Evolutionary conservation across 1,139 yeast species (phyloP).

Genomic region (Yamadazyma taylorii): DNA sequence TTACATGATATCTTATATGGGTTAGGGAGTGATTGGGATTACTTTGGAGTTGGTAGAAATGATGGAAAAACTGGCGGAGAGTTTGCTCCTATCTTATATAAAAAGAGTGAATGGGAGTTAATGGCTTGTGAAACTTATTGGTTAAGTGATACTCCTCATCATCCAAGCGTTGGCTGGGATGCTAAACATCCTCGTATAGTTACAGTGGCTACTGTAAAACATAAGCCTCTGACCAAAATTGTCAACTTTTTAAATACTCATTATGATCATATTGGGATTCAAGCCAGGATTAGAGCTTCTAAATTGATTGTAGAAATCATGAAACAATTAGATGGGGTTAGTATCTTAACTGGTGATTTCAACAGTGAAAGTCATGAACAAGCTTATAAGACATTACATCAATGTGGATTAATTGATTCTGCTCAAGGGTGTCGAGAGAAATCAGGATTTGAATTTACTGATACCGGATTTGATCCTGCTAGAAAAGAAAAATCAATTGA

Average conservation of each 20-base stretch:
- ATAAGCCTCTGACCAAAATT: constrained; percentile 20
- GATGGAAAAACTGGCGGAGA: constrained; percentile 48
- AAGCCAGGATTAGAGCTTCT: constrained; percentile 33
- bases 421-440: constrained; percentile 19
- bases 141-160: constrained; percentile 42
- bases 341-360: constrained; percentile 29
- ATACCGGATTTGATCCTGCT: constrained; percentile 36
- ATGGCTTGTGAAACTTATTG: constrained; percentile 40
- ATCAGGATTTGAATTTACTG: constrained; percentile 31
- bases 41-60: constrained; percentile 50
- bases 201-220: constrained; percentile 35
- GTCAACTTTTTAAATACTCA: constrained; percentile 45
- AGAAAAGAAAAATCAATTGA: constrained; percentile 24
- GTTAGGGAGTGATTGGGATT: constrained; percentile 32
- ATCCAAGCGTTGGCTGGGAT: constrained; percentile 43
- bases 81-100: constrained; percentile 44
- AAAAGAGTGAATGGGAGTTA: constrained; percentile 29
- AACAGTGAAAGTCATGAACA: constrained; percentile 17
- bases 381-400: constrained; percentile 23
- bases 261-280: constrained; percentile 43
- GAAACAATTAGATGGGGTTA: constrained; percentile 27
- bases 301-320: constrained; percentile 33
- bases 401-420: constrained; percentile 25
- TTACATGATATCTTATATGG: constrained; percentile 27
- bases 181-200: constrained; percentile 45